These are phyloP conservation scores for Phanerochaete sordida DNA, from an alignment of 768 basidiomycete species.

Conservation along the genomic window DNA sequence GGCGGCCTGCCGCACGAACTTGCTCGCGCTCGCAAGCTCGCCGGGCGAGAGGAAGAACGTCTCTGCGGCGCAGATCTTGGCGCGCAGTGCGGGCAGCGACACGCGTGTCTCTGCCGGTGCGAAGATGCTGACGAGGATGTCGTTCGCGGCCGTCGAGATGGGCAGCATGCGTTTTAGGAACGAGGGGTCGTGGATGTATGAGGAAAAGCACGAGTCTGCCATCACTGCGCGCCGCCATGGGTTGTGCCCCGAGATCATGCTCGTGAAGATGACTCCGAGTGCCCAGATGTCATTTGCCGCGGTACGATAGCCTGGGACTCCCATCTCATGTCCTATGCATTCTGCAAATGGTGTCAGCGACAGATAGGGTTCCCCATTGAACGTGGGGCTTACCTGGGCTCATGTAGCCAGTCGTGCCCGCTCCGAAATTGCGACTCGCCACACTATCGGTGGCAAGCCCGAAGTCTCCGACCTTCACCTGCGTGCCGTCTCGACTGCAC, in stretches of 20 bases:
- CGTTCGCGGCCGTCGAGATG: constrained; percentile 26
- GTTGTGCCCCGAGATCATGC: constrained; percentile 89
- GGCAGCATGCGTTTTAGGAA: constrained; percentile 58
- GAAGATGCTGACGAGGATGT: constrained; percentile 27
- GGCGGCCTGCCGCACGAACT: constrained; percentile 14
- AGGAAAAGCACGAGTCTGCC: constrained; percentile 81
- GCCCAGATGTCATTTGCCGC: constrained; percentile 24
- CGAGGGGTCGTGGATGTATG: constrained; percentile 69
- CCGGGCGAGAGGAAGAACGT: constrained; percentile 43
- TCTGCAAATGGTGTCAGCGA: constrained; percentile 10
- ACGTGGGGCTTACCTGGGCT: constrained; percentile 22
- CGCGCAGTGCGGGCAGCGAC: constrained; percentile 40
- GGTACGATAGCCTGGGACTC: background rate
- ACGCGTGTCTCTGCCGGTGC: constrained; percentile 23
- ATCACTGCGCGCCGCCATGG: constrained; percentile 87
- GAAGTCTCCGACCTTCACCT: constrained; percentile 45
- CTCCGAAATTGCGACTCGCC: constrained; percentile 17
- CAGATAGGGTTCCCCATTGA: background rate
- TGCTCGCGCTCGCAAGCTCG: constrained; percentile 6
- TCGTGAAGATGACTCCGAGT: constrained; percentile 44
- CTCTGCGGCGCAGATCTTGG: constrained; percentile 48
- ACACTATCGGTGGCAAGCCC: constrained; percentile 20
- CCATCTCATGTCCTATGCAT: constrained; percentile 16
- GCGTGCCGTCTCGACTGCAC: constrained; percentile 35
- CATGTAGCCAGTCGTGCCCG: constrained; percentile 23